Evolutionary conservation across 345 rosid species (phyloP), one percentile per base, ranked within the genome.

Genomic region (Microthlaspi erraticum): DNA sequence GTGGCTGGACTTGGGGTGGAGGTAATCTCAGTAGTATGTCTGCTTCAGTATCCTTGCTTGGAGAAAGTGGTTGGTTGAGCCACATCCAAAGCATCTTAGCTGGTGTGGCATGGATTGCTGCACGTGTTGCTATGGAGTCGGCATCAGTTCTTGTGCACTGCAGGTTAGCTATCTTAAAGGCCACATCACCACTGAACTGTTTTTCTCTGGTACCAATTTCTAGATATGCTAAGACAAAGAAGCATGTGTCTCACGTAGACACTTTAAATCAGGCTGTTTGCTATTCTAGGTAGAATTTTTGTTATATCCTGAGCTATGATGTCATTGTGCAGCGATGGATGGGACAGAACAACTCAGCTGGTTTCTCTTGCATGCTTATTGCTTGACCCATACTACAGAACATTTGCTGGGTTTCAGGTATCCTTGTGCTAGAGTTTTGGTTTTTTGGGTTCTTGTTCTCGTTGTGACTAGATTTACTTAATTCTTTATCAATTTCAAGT

Each of bases 11-110:
- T 7, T 94, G 99, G 99, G 96, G 98, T 73, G 93, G 99, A 65
- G 96, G 97, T 67, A 88, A 94, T 79, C 97, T 94, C 58, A 94
- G 99, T 77, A 94, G 98, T 80, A 94, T 94, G 99, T 94, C 99
- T 75, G 99, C 99, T 66, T 94, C 99, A 71, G 99, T 94, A 57
- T 88, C 99, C 54, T 84, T 96, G 54, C 92, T 92, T 12, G 99
- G 99, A 66, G 98, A 94, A 46, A 89, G 92, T 83, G 97, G 97
- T 79, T 94, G 99, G 99, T 81, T 94, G 77, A 89, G 83, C 79
- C 99, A 94, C 81, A 86, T 94, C 51, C 99, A 94, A 78, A 89
- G 85, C 79, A 82, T 94, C 72, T 83, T 94, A 83, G 98, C 99
- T 81, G 99, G 99, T 75, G 88, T 92, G 42, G 97, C 96, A 68